These are phyloP conservation scores for Calocybe gangraenosa DNA, from an alignment of 768 basidiomycete genomes.

Conservation along the genomic window DNA sequence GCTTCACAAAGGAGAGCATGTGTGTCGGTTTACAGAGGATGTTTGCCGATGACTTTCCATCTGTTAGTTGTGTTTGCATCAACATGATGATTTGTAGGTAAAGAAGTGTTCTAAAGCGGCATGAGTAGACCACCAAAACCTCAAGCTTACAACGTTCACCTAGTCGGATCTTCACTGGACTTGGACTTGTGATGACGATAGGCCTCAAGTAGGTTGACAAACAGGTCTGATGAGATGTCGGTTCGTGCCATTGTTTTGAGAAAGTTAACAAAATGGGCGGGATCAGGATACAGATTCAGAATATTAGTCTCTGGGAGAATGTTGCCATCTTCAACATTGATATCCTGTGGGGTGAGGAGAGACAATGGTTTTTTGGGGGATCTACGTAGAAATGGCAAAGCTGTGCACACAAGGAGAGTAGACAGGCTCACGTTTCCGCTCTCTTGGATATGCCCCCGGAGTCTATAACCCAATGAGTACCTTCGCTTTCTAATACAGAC, in stretches of 20 bases:
- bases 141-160: slow-evolving; percentile 28
- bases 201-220: slow-evolving; percentile 67
- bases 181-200: slow-evolving; percentile 48
- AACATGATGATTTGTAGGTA: slow-evolving; percentile 79
- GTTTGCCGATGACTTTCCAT: slow-evolving; percentile 47
- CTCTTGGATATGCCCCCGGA: slow-evolving; percentile 47
- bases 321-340: slow-evolving; percentile 36
- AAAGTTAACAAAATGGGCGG: slow-evolving; percentile 61
- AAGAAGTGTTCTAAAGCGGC: slow-evolving; percentile 50
- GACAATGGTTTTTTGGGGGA: slow-evolving; percentile 27
- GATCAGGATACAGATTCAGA: slow-evolving; percentile 73
- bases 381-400: slow-evolving; percentile 13
- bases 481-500: slow-evolving; percentile 50
- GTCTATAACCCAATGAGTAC: slow-evolving; percentile 52
- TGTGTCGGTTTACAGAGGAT: slow-evolving; percentile 65
- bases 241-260: slow-evolving; percentile 61
- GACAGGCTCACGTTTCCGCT: slow-evolving; percentile 38
- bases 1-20: slow-evolving; percentile 78
- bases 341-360: slow-evolving; percentile 51
- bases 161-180: slow-evolving; percentile 44
- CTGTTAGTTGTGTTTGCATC: slow-evolving; percentile 69
- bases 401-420: neutral
- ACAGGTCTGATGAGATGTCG: slow-evolving; percentile 70
- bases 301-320: slow-evolving; percentile 49
- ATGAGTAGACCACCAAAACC: neutral